phyloP scores from a whole-genome alignment of 1,284 basidiomycete genomes.

The Cystobasidium sp. region DNA sequence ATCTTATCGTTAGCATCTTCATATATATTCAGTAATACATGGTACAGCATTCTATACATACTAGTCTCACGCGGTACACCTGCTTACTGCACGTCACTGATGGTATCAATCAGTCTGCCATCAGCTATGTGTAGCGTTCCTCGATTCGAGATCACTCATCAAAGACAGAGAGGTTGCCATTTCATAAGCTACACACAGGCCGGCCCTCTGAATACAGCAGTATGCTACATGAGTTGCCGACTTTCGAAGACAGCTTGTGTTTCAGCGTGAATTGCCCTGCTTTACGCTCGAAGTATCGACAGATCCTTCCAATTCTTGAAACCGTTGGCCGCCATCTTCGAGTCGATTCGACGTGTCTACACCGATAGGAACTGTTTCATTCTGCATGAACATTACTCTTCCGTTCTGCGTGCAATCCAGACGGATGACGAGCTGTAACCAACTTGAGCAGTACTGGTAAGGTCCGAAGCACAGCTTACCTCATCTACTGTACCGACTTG shows the following conservation, averaged over 20 bases:
- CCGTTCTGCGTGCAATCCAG: neutral
- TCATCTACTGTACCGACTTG: neutral
- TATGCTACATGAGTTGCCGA: too few relatives aligned
- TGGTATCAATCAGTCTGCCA: too few relatives aligned
- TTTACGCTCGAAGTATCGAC: neutral
- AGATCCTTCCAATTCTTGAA: neutral
- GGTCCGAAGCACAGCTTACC: neutral
- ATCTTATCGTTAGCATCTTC: neutral
- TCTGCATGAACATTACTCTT: conserved; percentile 7
- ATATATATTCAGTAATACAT: neutral
- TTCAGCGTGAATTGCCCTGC: neutral
- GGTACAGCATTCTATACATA: neutral
- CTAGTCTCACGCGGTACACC: neutral
- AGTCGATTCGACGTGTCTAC: neutral
- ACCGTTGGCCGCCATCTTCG: neutral
- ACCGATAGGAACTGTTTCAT: neutral
- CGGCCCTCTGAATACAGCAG: too few relatives aligned
- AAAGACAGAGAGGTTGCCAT: too few relatives aligned
- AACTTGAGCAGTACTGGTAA: too few relatives aligned
- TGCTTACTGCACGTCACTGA: neutral
- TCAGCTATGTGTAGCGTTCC: too few relatives aligned
- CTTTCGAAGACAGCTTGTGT: too few relatives aligned
- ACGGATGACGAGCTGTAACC: neutral
- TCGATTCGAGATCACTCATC: too few relatives aligned
- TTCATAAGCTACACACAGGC: too few relatives aligned